Base-by-base conservation (phyloP, 1,139 yeast species). In the Geotrichum carabidarum region DNA sequence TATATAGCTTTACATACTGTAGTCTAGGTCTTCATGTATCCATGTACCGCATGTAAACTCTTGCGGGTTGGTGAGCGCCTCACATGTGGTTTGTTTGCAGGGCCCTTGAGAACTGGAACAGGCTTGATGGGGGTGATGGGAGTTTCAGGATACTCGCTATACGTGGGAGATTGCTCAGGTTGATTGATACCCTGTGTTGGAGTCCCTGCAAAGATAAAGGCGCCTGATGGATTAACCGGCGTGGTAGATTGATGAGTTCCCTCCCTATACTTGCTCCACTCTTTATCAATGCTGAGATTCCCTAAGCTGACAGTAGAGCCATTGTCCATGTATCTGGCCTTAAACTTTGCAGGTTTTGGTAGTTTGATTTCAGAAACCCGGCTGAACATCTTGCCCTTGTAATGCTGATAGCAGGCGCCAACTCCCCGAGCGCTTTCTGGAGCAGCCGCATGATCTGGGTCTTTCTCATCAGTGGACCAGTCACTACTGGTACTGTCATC, bases 251-350 rank as follows among this genome's bases (percentile, higher is more conserved):
- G 27, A 3, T 22, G 27, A 5, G 27, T 5, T 22, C 27, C 27
- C 27, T 22, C 27, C 5, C 27, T 37, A 17, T 32, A 52, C 27
- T 36, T 40, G 18, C 44, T 48, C 55, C 55, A 52, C n/a, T 52
- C 55, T 17, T 44, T 35, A 38, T 44, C 53, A 50, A 48, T 46
- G 30, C 55, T 52, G 35, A 35, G 42, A 30, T 36, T 27, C n/a
- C 48, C 27, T 3, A 34, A 15, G 17, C 42, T 51, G 7, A 48
- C 27, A 22, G 27, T 22, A 17, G 32, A 34, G 17, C 30, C 32
- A 27, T 32, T 32, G 50, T 18, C 11, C 18, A 14, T 9, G 3
- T 44, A 35, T 40, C 38, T 27, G 15, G 22, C n/a, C 38, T 41
- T 41, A 45, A 50, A 17, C 44, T 46, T 36, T 30, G 40, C 38